phyloP scores from a whole-genome alignment of 179 eudicot genomes.

The Silene vulgaris region DNA sequence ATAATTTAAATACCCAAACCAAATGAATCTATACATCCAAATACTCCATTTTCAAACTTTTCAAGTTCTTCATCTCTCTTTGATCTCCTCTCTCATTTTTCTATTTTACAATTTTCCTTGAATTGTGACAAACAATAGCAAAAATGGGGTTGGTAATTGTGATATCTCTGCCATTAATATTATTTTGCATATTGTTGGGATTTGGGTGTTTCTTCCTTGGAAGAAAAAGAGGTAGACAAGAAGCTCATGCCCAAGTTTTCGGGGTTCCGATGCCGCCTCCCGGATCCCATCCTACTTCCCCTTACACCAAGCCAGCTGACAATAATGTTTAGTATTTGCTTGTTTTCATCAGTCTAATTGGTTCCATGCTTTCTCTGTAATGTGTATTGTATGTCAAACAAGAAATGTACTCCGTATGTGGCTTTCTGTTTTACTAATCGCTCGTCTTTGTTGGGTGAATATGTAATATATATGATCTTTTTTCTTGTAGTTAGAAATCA shows the following conservation, averaged over 20 bases:
- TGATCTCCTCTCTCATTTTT: neutral
- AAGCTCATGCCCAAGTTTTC: conserved; percentile 42
- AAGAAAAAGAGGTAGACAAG: conserved; percentile 57
- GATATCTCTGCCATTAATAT: conserved; percentile 58
- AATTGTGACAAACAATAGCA: neutral
- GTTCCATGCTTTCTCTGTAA: too few species aligned
- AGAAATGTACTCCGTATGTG: too few species aligned
- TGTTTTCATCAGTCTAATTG: too few species aligned
- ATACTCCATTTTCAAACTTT: neutral
- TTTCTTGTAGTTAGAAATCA: too few species aligned
- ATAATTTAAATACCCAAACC: too few species aligned
- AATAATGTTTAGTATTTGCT: conserved; percentile 17
- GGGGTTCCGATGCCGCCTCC: conserved; percentile 63
- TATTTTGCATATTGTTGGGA: conserved; percentile 50
- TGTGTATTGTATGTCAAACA: too few species aligned
- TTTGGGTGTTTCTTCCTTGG: conserved; percentile 71
- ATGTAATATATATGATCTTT: too few species aligned
- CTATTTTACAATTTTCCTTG: too few species aligned
- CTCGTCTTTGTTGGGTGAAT: too few species aligned
- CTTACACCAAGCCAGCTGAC: conserved; percentile 27
- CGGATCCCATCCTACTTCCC: conserved; percentile 30
- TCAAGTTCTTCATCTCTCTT: neutral
- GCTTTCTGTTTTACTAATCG: too few species aligned
- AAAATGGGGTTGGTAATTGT: conserved; percentile 32
- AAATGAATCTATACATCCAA: neutral